A percentile compares a stretch with the other conserved stretches of the same genome.
Evolutionary conservation across 2,329 filamentous ascomycete genomes (phyloP).

Genomic region (Alternaria postmessia): DNA sequence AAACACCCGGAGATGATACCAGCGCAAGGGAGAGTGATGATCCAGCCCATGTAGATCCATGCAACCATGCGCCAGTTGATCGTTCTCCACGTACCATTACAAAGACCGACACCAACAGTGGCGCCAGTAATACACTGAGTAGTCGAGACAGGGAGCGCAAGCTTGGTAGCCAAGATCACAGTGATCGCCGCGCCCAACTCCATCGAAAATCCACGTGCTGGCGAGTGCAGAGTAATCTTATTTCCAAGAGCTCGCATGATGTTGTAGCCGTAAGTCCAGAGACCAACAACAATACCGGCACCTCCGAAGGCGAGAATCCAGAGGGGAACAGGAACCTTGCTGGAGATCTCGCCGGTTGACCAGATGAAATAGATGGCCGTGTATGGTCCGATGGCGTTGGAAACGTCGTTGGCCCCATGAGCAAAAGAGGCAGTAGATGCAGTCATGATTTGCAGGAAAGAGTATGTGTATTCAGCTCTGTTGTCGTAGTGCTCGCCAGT

Average conservation of each 20-base stretch:
- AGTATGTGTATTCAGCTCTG: constrained; percentile 61
- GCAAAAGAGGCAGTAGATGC: constrained; percentile 77
- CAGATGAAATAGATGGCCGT: constrained; percentile 71
- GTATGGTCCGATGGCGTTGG: constrained; percentile 64
- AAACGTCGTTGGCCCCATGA: constrained; percentile 73
- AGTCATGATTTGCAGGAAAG: constrained; percentile 54
- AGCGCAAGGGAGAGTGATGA: constrained; percentile 55
- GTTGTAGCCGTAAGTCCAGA: constrained; percentile 71
- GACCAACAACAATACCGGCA: constrained; percentile 62
- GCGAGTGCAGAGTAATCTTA: constrained; percentile 69
- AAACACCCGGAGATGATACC: constrained; percentile 64
- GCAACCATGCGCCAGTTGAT: constrained; percentile 55
- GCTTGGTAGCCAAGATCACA: constrained; percentile 69
- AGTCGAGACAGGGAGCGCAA: constrained; percentile 63
- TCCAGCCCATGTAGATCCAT: constrained; percentile 56
- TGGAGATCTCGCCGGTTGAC: constrained; percentile 50
- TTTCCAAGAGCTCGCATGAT: constrained; percentile 71
- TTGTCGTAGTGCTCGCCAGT: constrained; percentile 69
- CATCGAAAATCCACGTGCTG: constrained; percentile 60
- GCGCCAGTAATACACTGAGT: constrained; percentile 63
- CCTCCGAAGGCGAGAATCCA: constrained; percentile 59
- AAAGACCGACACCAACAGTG: constrained; percentile 45
- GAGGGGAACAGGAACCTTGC: neutral
- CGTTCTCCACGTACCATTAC: constrained; percentile 47
- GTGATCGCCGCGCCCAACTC: constrained; percentile 63